phyloP scores from a whole-genome alignment of 371 early-diverging fungal genomes.

The Mucor piriformis region DNA sequence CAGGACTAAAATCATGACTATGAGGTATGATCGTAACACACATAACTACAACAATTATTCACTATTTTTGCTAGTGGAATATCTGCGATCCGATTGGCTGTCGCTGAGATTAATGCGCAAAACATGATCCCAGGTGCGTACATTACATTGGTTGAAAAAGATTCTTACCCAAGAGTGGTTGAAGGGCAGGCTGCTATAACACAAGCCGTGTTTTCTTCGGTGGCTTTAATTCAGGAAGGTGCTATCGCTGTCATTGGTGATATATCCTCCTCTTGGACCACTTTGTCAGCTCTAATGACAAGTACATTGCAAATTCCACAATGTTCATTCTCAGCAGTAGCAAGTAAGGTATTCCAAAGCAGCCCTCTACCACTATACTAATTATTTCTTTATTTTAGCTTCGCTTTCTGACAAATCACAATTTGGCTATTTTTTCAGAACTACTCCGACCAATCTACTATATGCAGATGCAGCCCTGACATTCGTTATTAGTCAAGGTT shows the following conservation, averaged over 20 bases:
- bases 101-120: slow-evolving; percentile 57
- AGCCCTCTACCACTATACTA: not conserved
- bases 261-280: slow-evolving; percentile 62
- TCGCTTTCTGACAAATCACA: slow-evolving; percentile 60
- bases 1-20: slow-evolving; percentile 41
- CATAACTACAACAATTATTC: not conserved
- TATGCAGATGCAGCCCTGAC: slow-evolving; percentile 57
- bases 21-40: slow-evolving; percentile 32
- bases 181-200: slow-evolving; percentile 50
- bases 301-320: slow-evolving; percentile 65
- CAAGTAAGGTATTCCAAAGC: slow-evolving; percentile 37
- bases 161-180: slow-evolving; percentile 57
- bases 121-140: slow-evolving; percentile 61
- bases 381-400: slow-evolving; percentile 33
- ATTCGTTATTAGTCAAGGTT: slow-evolving; percentile 57
- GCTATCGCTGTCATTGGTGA: slow-evolving; percentile 63
- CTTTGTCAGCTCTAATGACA: slow-evolving; percentile 59
- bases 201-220: slow-evolving; percentile 59
- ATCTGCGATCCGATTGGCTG: slow-evolving; percentile 62
- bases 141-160: slow-evolving; percentile 59
- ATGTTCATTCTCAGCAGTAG: slow-evolving; percentile 62
- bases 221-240: slow-evolving; percentile 60
- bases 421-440: slow-evolving; percentile 61
- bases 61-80: slow-evolving; percentile 43
- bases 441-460: slow-evolving; percentile 56